Base-by-base conservation (phyloP, 371 early-diverging fungal genomes). In the Mortierella sp. region DNA sequence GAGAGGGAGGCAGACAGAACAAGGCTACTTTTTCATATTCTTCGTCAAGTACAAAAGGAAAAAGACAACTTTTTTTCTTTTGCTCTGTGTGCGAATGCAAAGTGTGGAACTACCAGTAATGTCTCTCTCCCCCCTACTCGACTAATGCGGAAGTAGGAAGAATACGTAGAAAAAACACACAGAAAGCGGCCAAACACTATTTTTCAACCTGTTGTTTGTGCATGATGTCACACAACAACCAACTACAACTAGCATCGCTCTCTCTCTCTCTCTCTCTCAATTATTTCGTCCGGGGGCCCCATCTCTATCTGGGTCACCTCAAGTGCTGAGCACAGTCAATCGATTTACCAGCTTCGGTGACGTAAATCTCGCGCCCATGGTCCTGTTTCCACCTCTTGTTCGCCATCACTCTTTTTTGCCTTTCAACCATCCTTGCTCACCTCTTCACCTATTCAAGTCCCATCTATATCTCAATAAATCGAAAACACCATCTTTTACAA, bases 141-240 rank as follows among this genome's bases (percentile, higher is more conserved):
- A 68, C 68, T 38, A 68, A 68, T 41, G 68, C 10, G 68, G 68
- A 68, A 41, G 41, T 38, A 24, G 4, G 8, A 38, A 24, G 41
- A 68, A 41, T 68, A 68, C 68, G 35, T 32, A 6, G 11, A 58
- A 16, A 27, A 18, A 38, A 51, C 12, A 51, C 74, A 55, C 72
- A 46, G 75, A 79, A 74, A 74, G 75, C 56, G 79, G 79, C 75
- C 71, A 75, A 79, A 74, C n/a, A 32, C 27, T 11, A 7, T 38
- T 29, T 14, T 18, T 32, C 11, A 1, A 11, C 35, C 35, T 32
- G 8, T 63, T 7, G 35, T 21, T 68, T 68, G 38, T 18, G 38
- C 27, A 35, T 68, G 72, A 72, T 51, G 51, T 72, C 72, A 72
- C 46, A 14, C 46, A 63, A 18, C 16, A 3, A 54, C 55, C 4